Base-by-base conservation (phyloP, 257 asterid genomes). In the Primulina eburnea region DNA sequence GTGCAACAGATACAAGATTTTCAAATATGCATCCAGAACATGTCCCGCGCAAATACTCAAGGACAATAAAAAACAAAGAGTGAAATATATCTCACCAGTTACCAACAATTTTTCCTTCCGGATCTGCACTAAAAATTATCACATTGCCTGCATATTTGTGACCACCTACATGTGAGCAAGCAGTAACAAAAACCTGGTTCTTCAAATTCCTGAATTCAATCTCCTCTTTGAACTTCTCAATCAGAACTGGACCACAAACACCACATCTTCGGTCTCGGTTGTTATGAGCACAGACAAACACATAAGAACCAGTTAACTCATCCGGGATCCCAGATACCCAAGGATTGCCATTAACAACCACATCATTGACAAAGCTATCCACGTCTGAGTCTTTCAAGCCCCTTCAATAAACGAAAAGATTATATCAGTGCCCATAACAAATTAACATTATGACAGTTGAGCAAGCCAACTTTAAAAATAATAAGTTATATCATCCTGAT, bases 111-210 rank as follows among this genome's bases (percentile, higher is more conserved):
- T 85, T 83, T 72, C 94, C 97, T 72, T 83, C 86, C 50, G 88
- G 43, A 65, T 72, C 92, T 21, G 89, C 82, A 75, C 90, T 80
- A 81, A 89, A 94, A 68, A 80, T 85, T 64, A 94, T 91, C 71
- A 85, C 87, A 35, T 91, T 94, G 73, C 99, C 99, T 35, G 99
- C 99, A 79, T 94, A 91, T 83, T 94, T 94, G 79, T 94, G 98
- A 56, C 98, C 99, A 60, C 99, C 99, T 24, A 94, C 68, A 84
- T 94, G 99, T 3, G 97, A 94, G 81, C 97, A 94, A 76, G 96
- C 96, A 80, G 88, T 73, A 71, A 91, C 98, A 74, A 40, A 71
- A 29, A 94, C 86, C 66, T 81, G 82, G 69, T 75, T 72, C 69
- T 80, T 84, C 81, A 84, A 78, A 56, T 82, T 83, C 89, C 77